phyloP scores from a whole-genome alignment of 805 yeast genomes.

The Yamadazyma sp. region DNA sequence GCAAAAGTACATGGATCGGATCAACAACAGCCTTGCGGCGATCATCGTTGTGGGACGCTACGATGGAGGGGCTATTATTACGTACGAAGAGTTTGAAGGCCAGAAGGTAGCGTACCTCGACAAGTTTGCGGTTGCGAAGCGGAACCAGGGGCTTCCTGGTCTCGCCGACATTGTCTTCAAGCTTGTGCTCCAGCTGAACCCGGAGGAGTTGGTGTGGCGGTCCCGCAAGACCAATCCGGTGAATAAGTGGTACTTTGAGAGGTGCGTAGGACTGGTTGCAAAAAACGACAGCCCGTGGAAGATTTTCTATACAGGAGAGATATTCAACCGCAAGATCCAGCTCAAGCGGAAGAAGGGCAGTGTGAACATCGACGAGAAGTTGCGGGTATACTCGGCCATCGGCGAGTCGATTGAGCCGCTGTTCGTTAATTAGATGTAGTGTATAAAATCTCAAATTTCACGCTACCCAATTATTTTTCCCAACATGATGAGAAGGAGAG shows the following conservation, averaged over 20 bases:
- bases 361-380: conserved; percentile 26
- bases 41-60: conserved; percentile 88
- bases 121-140: conserved; percentile 85
- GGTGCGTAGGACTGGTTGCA: conserved; percentile 69
- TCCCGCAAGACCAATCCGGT: conserved; percentile 86
- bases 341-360: conserved; percentile 14
- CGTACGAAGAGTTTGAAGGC: conserved; percentile 59
- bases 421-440: too few relatives aligned
- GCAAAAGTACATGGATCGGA: conserved; percentile 63
- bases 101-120: conserved; percentile 73
- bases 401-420: conserved; percentile 63
- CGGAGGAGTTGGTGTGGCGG: conserved; percentile 83
- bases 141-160: conserved; percentile 87
- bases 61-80: conserved; percentile 91
- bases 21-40: conserved; percentile 67
- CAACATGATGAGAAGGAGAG: neutral
- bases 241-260: conserved; percentile 95
- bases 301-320: conserved; percentile 41
- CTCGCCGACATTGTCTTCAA: conserved; percentile 93
- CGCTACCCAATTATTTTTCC: neutral
- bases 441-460: too few relatives aligned
- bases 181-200: conserved; percentile 65
- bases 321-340: conserved; percentile 36
- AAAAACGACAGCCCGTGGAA: conserved; percentile 39
- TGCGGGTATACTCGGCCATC: conserved; percentile 51